Evolutionary conservation across 768 basidiomycete genomes (phyloP).

Genomic region (Candolleomyces efflorescens): DNA sequence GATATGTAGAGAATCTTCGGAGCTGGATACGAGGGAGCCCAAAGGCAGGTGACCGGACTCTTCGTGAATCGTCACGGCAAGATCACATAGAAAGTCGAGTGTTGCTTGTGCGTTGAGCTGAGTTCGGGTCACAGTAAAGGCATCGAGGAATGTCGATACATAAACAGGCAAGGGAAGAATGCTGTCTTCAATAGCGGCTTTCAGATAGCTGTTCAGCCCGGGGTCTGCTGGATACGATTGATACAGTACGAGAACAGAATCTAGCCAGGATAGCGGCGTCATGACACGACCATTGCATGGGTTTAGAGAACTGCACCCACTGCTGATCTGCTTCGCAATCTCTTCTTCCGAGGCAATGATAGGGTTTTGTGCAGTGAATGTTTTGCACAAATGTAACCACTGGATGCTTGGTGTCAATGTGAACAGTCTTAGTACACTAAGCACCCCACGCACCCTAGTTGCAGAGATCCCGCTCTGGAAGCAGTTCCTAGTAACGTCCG

Average conservation of each 20-base stretch:
- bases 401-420: slow-evolving; percentile 21
- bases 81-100: slow-evolving; percentile 64
- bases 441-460: slow-evolving; percentile 40
- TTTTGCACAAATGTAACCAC: slow-evolving; percentile 66
- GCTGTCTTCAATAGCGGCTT: slow-evolving; percentile 50
- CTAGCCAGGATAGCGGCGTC: slow-evolving; percentile 29
- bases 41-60: slow-evolving; percentile 47
- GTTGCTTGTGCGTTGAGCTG: slow-evolving; percentile 63
- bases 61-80: slow-evolving; percentile 62
- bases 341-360: not conserved
- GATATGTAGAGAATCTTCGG: slow-evolving; percentile 37
- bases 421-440: not conserved
- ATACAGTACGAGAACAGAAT: slow-evolving; percentile 65
- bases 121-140: slow-evolving; percentile 44
- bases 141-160: slow-evolving; percentile 62
- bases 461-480: slow-evolving; percentile 69
- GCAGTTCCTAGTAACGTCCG: slow-evolving; percentile 66
- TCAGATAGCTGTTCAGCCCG: slow-evolving; percentile 62
- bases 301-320: slow-evolving; percentile 31
- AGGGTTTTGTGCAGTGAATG: not conserved
- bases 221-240: slow-evolving; percentile 68
- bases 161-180: slow-evolving; percentile 57
- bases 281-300: not conserved
- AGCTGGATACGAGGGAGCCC: slow-evolving; percentile 55
- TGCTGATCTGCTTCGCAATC: slow-evolving; percentile 39